Evolutionary conservation across 2,329 filamentous ascomycete species (phyloP).

Genomic region (Ceratocystis destructans): DNA sequence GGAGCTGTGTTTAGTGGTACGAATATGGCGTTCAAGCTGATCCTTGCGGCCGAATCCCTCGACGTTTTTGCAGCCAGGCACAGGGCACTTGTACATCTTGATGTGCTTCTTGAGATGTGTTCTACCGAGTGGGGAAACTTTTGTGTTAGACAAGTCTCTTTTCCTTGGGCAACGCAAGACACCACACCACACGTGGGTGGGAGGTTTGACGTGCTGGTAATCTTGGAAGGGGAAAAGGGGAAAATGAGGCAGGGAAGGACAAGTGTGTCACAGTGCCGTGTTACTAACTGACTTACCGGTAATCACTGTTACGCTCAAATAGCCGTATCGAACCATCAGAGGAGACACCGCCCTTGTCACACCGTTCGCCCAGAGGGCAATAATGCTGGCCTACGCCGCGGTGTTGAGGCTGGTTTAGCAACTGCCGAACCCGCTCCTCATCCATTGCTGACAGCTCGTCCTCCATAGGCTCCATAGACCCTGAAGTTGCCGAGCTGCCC

Average conservation of each 20-base stretch:
- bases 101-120: slow-evolving; percentile 18
- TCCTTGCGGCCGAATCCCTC: slow-evolving; percentile 18
- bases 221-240: neutral
- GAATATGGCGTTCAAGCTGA: slow-evolving; percentile 17
- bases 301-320: slow-evolving; percentile 18
- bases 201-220: neutral
- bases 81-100: slow-evolving; percentile 19
- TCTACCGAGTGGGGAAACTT: neutral
- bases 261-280: neutral
- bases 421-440: slow-evolving; percentile 14
- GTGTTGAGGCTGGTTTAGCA: slow-evolving; percentile 17
- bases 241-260: neutral
- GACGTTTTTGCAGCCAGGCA: slow-evolving; percentile 16
- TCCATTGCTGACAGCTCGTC: slow-evolving; percentile 14
- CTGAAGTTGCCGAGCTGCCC: slow-evolving; percentile 2
- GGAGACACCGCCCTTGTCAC: slow-evolving; percentile 15
- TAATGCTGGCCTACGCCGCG: slow-evolving; percentile 17
- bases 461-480: slow-evolving; percentile 15
- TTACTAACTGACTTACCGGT: slow-evolving; percentile 9
- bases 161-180: neutral
- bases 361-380: slow-evolving; percentile 14
- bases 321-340: slow-evolving; percentile 12
- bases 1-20: slow-evolving; percentile 17
- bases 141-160: slow-evolving; percentile 1
- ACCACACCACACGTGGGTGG: neutral